Evolutionary conservation across 108 stramenopile genomes (phyloP), one percentile per base, ranked within the genome.

Genomic region (Pseudonitzschia multiseries): DNA sequence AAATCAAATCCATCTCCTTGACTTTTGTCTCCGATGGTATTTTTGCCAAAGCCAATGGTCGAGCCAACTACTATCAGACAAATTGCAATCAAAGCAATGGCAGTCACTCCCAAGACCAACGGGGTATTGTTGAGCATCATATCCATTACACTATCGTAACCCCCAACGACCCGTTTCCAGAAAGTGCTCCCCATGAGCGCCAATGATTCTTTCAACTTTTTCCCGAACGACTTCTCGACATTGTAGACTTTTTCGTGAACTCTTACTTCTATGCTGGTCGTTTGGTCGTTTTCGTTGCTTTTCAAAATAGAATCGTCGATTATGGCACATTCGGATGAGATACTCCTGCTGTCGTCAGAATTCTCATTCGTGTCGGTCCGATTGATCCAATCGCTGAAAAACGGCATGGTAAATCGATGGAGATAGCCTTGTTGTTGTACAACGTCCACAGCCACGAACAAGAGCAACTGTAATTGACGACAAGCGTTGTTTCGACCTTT

Each of bases 271-370:
- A 6, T 15, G 14, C 8, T 40, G 0, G n/a, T 62, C 32, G 54
- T 0, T 17, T 40, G 28, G 20, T 22, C 15, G 32, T 62, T 14
- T 3, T 40, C 36, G 32, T 36, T 21, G 20, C 0, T 10, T 17
- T 40, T 62, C 1, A 0, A 4, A n/a, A 29, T 33, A 18, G 12
- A 29, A 36, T 62, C n/a, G 36, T 29, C 32, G 12, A n/a, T 33
- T 15, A 62, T 40, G 36, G 61, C 61, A 40, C 9, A 24, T 40
- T 62, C 61, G 6, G 61, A 62, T 33, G 61, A 14, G 18, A 62
- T 62, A n/a, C 61, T 62, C 15, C 21, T 67, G 46, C 27, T 26
- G 50, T 69, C 68, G 24, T 44, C 48, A 6, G 48, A 27, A 21
- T 29, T n/a, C 0, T 69, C 52, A 12, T 69, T 46, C 28, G 68